Evolutionary conservation across 345 rosid species (phyloP).

Genomic region (Hibiscus tridactylites): DNA sequence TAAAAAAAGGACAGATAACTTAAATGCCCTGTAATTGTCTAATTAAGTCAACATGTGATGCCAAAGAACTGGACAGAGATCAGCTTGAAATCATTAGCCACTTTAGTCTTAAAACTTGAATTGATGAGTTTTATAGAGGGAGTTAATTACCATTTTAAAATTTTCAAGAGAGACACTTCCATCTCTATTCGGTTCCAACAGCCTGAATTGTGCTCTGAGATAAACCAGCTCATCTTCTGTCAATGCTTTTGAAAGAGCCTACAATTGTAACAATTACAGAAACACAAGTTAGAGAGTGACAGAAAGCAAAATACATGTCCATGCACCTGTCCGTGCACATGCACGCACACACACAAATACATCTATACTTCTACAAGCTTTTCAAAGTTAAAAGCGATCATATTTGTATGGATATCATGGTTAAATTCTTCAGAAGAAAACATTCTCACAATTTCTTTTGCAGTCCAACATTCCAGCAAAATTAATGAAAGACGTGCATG

Average conservation of each 20-base stretch:
- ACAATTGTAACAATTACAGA: conserved; percentile 12
- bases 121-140: conserved; percentile 5
- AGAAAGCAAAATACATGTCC: not conserved
- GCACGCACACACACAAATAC: not conserved
- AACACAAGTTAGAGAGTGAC: not conserved
- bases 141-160: conserved; percentile 54
- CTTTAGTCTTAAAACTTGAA: not conserved
- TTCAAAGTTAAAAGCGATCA: not conserved
- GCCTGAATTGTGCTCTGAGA: conserved; percentile 61
- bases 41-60: not conserved
- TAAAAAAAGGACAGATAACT: not conserved
- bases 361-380: not conserved
- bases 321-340: not conserved
- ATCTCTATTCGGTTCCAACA: conserved; percentile 60
- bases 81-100: conserved; percentile 1
- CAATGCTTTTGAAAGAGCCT: conserved; percentile 78
- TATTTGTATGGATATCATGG: not conserved
- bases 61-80: not conserved
- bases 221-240: conserved; percentile 66
- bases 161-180: conserved; percentile 67
- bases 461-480: not conserved
- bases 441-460: not conserved
- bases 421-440: not conserved
- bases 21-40: not conserved
- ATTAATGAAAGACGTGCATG: not conserved